Evolutionary conservation across 139 green algal species (phyloP), one percentile per base, ranked within the genome.

Genomic region (Haematococcus sp.): DNA sequence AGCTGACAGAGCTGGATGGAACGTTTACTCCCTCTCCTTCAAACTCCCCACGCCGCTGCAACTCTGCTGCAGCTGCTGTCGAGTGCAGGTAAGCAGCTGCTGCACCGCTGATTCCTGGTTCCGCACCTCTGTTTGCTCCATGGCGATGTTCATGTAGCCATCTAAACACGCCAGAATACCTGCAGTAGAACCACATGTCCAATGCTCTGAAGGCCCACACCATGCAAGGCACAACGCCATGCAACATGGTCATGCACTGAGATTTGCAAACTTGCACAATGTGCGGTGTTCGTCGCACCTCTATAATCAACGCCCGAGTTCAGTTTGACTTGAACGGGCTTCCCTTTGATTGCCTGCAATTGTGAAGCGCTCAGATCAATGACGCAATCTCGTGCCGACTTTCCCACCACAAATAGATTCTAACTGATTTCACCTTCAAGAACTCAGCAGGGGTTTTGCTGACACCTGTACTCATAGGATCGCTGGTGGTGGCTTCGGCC

Each of bases 111-210:
- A n/a, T n/a, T n/a, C n/a, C n/a, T n/a, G n/a, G 67, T 35, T 32
- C 13, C 74, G 1, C 51, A 93, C 92, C 83, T 99, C 96, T 73
- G 96, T 99, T 75, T 99, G 92, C 84, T 99, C 96, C 95, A 99
- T 98, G 1, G 96, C 96, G 46, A 99, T 98, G 86, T 99, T 99
- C 96, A 99, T 99, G 86, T 98, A 99, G 27, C 96, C 96, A 81
- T 99, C 96, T 35, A 99, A 73, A 78, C 95, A 98, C 0, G 93
- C 93, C 32, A 99, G 80, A 13, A 98, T 89, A 2, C 95, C 95
- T 96, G 87, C 69, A 64, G 4, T 32, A 9, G 52, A 4, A 61
- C 23, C 5, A 13, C 23, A 25, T 61, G 52, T 20, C 52, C 52
- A 5, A 28, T 61, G 20, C 52, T 9, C 23, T 11, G 11, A 9